Evolutionary conservation across 768 basidiomycete species (phyloP).

Genomic region (Tylopilus plumbeoviolaceoides): DNA sequence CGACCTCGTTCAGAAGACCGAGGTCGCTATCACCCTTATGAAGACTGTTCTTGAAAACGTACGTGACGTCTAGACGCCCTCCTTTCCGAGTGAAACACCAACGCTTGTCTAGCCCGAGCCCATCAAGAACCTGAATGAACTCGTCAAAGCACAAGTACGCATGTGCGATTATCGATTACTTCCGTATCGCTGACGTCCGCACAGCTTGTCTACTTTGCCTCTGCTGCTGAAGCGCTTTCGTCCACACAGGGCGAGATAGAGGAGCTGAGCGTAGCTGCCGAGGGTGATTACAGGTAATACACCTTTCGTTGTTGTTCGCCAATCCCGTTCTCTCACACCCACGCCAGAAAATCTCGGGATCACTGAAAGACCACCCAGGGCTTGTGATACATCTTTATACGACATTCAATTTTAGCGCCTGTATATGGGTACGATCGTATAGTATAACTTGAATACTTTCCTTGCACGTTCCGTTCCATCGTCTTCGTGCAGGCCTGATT

Average conservation of each 20-base stretch:
- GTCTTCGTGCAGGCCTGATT: background rate
- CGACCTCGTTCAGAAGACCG: slow-evolving; percentile 96
- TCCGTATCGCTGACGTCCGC: slow-evolving; percentile 5
- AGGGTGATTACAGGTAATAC: slow-evolving; percentile 85
- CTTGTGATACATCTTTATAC: background rate
- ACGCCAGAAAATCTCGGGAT: slow-evolving; percentile 77
- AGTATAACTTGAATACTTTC: slow-evolving; percentile 6
- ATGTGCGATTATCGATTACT: background rate
- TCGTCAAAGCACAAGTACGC: slow-evolving; percentile 81
- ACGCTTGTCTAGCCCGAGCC: slow-evolving; percentile 76
- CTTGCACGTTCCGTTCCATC: slow-evolving; percentile 1
- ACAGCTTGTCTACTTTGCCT: slow-evolving; percentile 67
- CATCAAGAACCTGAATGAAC: slow-evolving; percentile 87
- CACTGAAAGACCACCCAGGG: slow-evolving; percentile 47
- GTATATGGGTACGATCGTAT: slow-evolving; percentile 12
- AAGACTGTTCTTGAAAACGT: slow-evolving; percentile 99
- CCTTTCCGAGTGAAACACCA: background rate
- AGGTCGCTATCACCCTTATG: slow-evolving; percentile 95
- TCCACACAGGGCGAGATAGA: slow-evolving; percentile 88
- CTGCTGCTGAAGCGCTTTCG: slow-evolving; percentile 78
- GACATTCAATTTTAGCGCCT: slow-evolving; percentile 2
- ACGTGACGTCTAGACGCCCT: slow-evolving; percentile 25
- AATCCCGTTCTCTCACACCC: slow-evolving; percentile 1
- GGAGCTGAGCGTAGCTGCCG: slow-evolving; percentile 87
- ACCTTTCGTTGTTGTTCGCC: background rate